phyloP scores from a whole-genome alignment of 2,329 filamentous ascomycete species.

The Moelleriella libera region DNA sequence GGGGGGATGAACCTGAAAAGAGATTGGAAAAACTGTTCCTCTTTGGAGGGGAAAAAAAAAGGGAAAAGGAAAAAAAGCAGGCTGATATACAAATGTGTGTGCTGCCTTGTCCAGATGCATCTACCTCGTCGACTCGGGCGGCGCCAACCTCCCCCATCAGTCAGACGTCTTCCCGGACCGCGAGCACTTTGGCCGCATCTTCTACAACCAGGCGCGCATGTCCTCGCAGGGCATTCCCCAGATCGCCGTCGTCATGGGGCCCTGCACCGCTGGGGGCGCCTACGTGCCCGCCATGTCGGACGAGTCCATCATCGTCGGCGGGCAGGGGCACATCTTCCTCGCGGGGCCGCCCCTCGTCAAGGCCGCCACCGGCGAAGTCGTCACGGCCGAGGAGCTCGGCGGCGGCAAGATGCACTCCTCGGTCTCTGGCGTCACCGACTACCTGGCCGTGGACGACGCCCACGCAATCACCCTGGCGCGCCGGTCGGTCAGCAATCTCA shows the following conservation, averaged over 20 bases:
- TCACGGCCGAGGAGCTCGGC: slow-evolving; percentile 80
- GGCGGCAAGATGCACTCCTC: slow-evolving; percentile 83
- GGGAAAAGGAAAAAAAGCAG: too few species aligned
- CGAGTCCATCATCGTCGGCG: slow-evolving; percentile 90
- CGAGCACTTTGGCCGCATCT: slow-evolving; percentile 93
- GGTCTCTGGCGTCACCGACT: slow-evolving; percentile 87
- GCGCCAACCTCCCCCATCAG: slow-evolving; percentile 89
- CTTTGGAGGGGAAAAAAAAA: too few species aligned
- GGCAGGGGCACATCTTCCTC: slow-evolving; percentile 95
- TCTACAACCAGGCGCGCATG: slow-evolving; percentile 96
- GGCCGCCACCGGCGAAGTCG: slow-evolving; percentile 85
- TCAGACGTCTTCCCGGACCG: slow-evolving; percentile 90
- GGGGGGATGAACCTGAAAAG: too few species aligned
- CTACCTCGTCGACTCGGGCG: slow-evolving; percentile 91
- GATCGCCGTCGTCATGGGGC: slow-evolving; percentile 91
- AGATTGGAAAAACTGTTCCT: too few species aligned
- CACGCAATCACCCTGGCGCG: slow-evolving; percentile 80
- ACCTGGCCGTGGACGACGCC: slow-evolving; percentile 85
- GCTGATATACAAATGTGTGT: too few species aligned
- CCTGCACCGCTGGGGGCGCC: slow-evolving; percentile 88
- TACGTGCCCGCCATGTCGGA: slow-evolving; percentile 97
- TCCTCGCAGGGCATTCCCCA: slow-evolving; percentile 79
- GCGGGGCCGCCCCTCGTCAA: slow-evolving; percentile 90
- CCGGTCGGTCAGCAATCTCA: slow-evolving; percentile 74
- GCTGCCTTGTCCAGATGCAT: too few species aligned